Evolutionary conservation across 129 eudicot species (phyloP).

Genomic region (Mikania micrantha): DNA sequence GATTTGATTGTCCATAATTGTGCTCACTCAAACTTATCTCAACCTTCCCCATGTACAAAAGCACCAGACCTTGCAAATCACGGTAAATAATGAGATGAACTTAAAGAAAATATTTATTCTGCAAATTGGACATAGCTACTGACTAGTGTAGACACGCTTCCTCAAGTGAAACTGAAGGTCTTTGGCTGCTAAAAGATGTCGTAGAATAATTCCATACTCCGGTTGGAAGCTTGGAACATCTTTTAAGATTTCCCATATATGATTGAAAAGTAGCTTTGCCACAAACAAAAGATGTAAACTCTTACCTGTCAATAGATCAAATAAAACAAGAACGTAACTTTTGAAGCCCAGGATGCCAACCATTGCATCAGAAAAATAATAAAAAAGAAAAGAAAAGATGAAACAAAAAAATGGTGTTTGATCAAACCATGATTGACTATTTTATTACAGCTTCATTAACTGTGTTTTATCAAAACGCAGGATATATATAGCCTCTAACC

Average conservation of each 20-base stretch:
- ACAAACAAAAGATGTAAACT: slow-evolving; percentile 59
- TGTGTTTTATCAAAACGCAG: no score
- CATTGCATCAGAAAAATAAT: no score
- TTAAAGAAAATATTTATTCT: neutral
- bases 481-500: no score
- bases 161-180: slow-evolving; percentile 67
- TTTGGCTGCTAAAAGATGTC: slow-evolving; percentile 62
- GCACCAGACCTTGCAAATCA: slow-evolving; percentile 57
- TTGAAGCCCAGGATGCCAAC: no score
- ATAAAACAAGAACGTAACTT: slow-evolving; percentile 8
- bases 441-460: no score
- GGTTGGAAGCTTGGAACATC: slow-evolving; percentile 90
- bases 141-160: slow-evolving; percentile 69
- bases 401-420: no score
- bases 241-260: slow-evolving; percentile 66
- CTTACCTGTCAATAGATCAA: slow-evolving; percentile 45
- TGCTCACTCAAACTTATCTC: slow-evolving; percentile 43
- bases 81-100: slow-evolving; percentile 8
- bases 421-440: no score
- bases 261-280: slow-evolving; percentile 73
- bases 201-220: slow-evolving; percentile 78
- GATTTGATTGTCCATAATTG: slow-evolving; percentile 42
- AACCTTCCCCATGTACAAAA: slow-evolving; percentile 75
- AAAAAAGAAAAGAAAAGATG: no score
- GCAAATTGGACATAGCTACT: slow-evolving; percentile 28